Evolutionary conservation across 331 rosid genomes (phyloP), one percentile per base, ranked within the genome.

Genomic region (Acacia pycnantha): DNA sequence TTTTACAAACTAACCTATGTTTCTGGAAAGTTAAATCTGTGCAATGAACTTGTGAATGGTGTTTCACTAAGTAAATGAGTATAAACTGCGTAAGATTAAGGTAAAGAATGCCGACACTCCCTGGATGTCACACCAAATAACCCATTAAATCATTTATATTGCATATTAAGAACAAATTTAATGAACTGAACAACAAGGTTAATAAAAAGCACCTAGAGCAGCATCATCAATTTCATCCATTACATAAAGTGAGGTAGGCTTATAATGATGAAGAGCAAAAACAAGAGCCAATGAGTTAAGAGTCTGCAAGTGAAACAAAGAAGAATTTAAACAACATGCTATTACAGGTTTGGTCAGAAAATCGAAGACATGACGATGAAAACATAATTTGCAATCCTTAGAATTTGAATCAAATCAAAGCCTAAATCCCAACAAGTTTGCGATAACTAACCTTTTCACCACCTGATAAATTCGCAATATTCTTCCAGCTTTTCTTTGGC

Each of bases 401-500:
- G 81, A 44, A 50, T 24, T 29, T 31, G 37, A 81, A 53, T 69
- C 35, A 74, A 37, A 58, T 5, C 35, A 79, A 46, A 50, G 21
- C 41, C 41, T 15, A 77, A 85, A 47, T 65, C 24, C 35, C 29
- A n/a, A 27, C 33, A 48, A 40, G 46, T 29, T 67, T 56, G n/a
- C n/a, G 19, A 37, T 6, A 76, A n/a, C 47, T 44, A 61, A 95
- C 97, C 99, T 95, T 95, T 92, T 95, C 99, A 58, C 98, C 99
- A n/a, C 99, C 98, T 6, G 98, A 93, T 88, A 95, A 90, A 81
- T 95, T 95, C 14, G 97, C 99, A 72, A 95, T 95, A 85, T 93
- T 92, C 90, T 95, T 95, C 99, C 98, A 95, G 85, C 99, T 95
- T 91, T 93, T 95, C 90, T 93, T 93, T 44, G 99, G 99, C 14